Evolutionary conservation across 768 basidiomycete species (phyloP), one percentile per base, ranked within the genome.

Genomic region (Leccinum pellstonianum): DNA sequence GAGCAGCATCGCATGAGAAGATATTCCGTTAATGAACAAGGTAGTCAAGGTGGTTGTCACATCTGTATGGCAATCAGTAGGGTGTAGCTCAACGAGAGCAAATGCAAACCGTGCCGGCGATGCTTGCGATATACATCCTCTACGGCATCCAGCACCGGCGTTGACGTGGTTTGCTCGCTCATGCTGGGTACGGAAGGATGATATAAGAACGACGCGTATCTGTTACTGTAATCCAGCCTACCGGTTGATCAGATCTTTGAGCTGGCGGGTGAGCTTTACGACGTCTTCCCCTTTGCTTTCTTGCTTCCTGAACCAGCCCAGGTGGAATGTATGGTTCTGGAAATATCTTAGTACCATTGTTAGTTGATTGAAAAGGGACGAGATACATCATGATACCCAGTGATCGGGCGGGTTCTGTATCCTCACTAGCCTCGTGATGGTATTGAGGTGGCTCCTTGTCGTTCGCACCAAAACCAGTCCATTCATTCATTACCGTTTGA

Each of bases 211-310:
- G 31, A 59, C 52, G 38, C 33, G 41, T 17, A 19, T 49, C 47
- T 38, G 8, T 37, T 29, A 29, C 27, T 29, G 27, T 35, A 12
- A 43, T 37, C 35, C 12, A 23, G 48, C 78, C 49, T 66, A 91
- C 93, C 90, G 83, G 74, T 98, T 97, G 52, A 97, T 80, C 17
- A 94, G 74, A 69, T 94, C 95, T 75, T 97, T 95, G 29, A 93
- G 74, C 65, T 89, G 91, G 51, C 87, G 81, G 3, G 78, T 83
- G 37, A 97, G 78, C 72, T 89, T 91, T 12, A 78, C 62, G 52
- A 73, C 68, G 29, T 74, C 78, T 60, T 81, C 79, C 57, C 66
- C 69, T 47, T 61, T 67, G 25, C 76, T 67, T 15, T 73, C 73
- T n/a, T 70, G 65, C 43, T 81, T 80, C 33, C 92, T 83, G 3